A percentile compares a stretch with the other conserved stretches of the same genome.
Conservation (phyloP, 2,329 filamentous ascomycete species). For the Lasiodiplodia sp. region DNA sequence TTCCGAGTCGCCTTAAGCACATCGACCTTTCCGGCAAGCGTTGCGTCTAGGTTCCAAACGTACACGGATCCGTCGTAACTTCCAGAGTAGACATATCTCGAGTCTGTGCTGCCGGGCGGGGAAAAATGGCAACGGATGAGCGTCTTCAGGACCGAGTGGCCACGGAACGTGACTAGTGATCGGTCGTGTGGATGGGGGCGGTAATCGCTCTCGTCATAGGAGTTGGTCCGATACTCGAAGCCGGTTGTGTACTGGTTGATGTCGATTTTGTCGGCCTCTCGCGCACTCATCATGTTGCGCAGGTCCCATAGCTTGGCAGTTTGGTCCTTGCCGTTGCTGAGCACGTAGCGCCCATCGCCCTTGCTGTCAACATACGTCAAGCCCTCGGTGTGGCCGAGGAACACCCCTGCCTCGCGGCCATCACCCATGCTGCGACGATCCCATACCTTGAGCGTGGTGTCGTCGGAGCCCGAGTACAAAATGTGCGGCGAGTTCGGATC, state of each 20-base stretch:
- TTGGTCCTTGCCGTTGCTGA: constrained; percentile 95
- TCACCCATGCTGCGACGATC: constrained; percentile 76
- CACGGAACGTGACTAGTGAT: constrained; percentile 90
- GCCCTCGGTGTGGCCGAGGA: constrained; percentile 70
- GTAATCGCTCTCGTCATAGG: constrained; percentile 71
- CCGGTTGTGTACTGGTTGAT: constrained; percentile 64
- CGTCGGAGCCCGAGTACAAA: constrained; percentile 93
- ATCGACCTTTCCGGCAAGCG: constrained; percentile 77
- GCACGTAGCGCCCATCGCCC: constrained; percentile 85
- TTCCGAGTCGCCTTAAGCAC: constrained; percentile 74
- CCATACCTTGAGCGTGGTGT: constrained; percentile 95
- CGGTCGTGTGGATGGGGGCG: constrained; percentile 83
- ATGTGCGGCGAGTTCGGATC: constrained; percentile 90
- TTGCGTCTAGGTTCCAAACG: constrained; percentile 93
- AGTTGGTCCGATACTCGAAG: constrained; percentile 78
- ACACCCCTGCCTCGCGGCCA: constrained; percentile 68
- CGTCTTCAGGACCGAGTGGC: constrained; percentile 87
- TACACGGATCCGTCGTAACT: constrained; percentile 89
- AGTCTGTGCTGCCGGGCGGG: constrained; percentile 83
- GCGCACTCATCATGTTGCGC: constrained; percentile 82
- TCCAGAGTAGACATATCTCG: constrained; percentile 90
- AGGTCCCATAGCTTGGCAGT: constrained; percentile 98
- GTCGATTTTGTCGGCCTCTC: constrained; percentile 65
- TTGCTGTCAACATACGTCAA: constrained; percentile 78
- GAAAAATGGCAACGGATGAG: constrained; percentile 96